Conservation (phyloP, 345 rosid species). For the Eucalyptus tenuipes region DNA sequence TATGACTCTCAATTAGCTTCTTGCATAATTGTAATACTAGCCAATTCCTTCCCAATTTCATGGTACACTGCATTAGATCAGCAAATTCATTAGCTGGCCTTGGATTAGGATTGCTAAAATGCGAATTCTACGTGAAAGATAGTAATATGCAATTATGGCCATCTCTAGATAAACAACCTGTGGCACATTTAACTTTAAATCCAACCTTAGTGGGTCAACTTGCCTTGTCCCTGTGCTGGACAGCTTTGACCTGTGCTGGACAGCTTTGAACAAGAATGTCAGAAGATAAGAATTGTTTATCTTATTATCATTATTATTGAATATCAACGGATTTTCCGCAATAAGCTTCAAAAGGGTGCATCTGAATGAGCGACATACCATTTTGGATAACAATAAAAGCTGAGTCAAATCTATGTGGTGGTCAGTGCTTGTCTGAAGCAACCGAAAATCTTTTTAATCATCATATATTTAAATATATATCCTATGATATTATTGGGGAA, state of each 20-base stretch:
- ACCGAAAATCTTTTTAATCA: not conserved
- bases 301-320: not conserved
- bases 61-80: not conserved
- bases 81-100: not conserved
- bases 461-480: not conserved
- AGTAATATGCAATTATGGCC: not conserved
- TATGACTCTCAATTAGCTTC: not conserved
- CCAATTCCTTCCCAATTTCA: not conserved
- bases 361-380: not conserved
- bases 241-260: not conserved
- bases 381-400: not conserved
- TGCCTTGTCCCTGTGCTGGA: not conserved
- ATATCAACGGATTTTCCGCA: not conserved
- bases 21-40: not conserved
- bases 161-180: not conserved
- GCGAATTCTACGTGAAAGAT: not conserved
- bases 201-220: not conserved
- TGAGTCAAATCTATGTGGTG: not conserved
- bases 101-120: not conserved
- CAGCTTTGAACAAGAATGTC: not conserved
- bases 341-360: not conserved
- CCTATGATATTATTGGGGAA: not conserved
- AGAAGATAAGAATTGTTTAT: not conserved
- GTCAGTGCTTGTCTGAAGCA: not conserved
- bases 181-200: not conserved